Evolutionary conservation across 768 basidiomycete genomes (phyloP), one percentile per base, ranked within the genome.

Genomic region (Rossbeevera mucosa): DNA sequence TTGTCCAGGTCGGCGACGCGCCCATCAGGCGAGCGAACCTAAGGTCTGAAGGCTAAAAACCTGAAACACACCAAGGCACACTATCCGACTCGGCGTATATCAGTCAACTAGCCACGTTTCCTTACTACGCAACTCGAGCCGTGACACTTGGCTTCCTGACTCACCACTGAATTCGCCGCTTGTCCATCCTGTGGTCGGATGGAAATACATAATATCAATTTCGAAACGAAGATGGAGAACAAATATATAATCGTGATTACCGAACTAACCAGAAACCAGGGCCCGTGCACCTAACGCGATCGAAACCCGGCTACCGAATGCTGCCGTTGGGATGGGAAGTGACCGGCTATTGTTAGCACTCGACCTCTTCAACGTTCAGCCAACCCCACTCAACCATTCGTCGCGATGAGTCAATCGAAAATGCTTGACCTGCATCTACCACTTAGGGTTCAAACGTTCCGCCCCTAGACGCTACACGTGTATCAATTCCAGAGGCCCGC

Each of bases 401-500:
- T 59, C 31, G n/a, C 18, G 51, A 46, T 26, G 2, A 53, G 24
- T 51, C 44, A 48, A 33, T 31, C 26, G 41, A 9, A 18, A 18
- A 18, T 47, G 29, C 44, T 46, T 18, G 21, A 16, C 22, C 12
- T 3, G 41, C 38, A 26, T 45, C 22, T 26, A 48, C 30, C 47
- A 25, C 29, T 28, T 26, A 59, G 57, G 47, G 57, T 47, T 25
- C 41, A 13, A 48, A 46, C 58, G 47, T 46, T 59, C 47, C 14
- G 28, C 29, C 28, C 51, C 26, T 51, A 26, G 47, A 11, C 28
- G 44, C 13, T 13, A 55, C 59, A 62, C 60, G 59, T 62, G 60
- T 28, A 52, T 62, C 52, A 28, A 36, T 49, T 21, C 24, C 20
- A 13, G 42, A 58, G 56, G 30, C 51, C 30, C 28, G n/a, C 18